Percentiles rank a stretch among this genome's conserved stretches.
These are phyloP conservation scores for Aspergillus bridgeri DNA, from an alignment of 495 filamentous ascomycete genomes.

Conservation along the genomic window DNA sequence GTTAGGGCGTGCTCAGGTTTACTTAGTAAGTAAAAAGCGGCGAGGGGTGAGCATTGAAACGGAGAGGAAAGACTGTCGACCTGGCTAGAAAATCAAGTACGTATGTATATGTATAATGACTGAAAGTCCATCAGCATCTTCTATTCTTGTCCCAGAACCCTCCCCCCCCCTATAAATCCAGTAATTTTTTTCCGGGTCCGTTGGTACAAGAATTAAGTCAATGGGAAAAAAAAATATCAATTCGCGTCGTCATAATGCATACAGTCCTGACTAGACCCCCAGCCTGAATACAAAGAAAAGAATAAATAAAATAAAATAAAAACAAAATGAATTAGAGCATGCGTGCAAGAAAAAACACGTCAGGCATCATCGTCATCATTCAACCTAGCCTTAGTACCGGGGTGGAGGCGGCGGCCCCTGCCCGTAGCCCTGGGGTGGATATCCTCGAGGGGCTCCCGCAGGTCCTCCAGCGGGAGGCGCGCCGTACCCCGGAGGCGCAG, in stretches of 20 bases:
- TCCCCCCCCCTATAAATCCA: too few species aligned
- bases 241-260: not conserved
- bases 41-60: too few species aligned
- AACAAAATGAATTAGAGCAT: too few species aligned
- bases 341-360: too few species aligned
- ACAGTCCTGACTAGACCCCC: not conserved
- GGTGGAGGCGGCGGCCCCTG: constrained; percentile 26
- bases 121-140: too few species aligned
- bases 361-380: not conserved
- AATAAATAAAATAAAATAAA: not conserved
- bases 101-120: too few species aligned
- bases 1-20: too few species aligned
- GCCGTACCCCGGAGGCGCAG: constrained; percentile 26
- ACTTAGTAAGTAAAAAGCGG: too few species aligned
- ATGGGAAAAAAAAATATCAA: not conserved
- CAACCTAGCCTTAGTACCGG: constrained; percentile 32
- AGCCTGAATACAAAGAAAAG: not conserved
- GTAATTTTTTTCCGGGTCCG: not conserved
- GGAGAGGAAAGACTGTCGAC: too few species aligned
- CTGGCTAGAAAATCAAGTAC: too few species aligned
- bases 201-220: not conserved
- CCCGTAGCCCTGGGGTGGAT: constrained; percentile 27
- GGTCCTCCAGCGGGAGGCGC: constrained; percentile 13
- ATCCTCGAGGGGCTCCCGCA: constrained; percentile 17
- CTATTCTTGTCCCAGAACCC: too few species aligned